Percentiles rank a stretch among this genome's conserved stretches.
phyloP scores from a whole-genome alignment of 2,329 filamentous ascomycete genomes.

The Hymenoscyphus occultus region DNA sequence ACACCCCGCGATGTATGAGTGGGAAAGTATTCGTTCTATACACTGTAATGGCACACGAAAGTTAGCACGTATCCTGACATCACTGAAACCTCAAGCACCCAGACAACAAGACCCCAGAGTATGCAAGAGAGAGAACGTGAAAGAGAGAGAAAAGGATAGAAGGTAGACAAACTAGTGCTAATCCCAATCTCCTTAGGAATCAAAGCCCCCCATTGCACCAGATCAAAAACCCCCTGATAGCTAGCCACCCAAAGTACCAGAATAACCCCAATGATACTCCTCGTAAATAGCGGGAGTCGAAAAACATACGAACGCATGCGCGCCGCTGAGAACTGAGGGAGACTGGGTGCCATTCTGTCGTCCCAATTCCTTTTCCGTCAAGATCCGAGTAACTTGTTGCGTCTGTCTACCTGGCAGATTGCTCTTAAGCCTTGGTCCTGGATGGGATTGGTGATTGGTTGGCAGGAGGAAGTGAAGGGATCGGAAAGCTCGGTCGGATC shows the following conservation, averaged over 20 bases:
- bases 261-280: constrained; percentile 65
- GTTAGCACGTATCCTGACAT: background rate
- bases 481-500: background rate
- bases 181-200: constrained; percentile 74
- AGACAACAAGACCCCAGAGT: background rate
- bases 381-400: too few relatives aligned
- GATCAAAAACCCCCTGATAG: constrained; percentile 66
- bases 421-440: too few relatives aligned
- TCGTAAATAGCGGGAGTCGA: constrained; percentile 84
- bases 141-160: background rate
- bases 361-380: too few relatives aligned
- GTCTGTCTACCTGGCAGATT: background rate
- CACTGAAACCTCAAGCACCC: background rate
- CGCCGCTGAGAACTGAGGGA: constrained; percentile 60
- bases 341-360: constrained; percentile 29
- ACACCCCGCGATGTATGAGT: constrained; percentile 75
- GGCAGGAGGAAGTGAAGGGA: too few relatives aligned
- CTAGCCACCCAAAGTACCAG: constrained; percentile 66
- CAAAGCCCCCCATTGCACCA: constrained; percentile 74
- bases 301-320: constrained; percentile 78
- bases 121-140: background rate
- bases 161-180: constrained; percentile 58
- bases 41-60: constrained; percentile 51
- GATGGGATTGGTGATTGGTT: too few relatives aligned
- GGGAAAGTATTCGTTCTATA: constrained; percentile 92